Percentiles rank a stretch among this genome's conserved stretches.
phyloP scores from a whole-genome alignment of 257 asterid species.

The Fraxinus quadrangulata region DNA sequence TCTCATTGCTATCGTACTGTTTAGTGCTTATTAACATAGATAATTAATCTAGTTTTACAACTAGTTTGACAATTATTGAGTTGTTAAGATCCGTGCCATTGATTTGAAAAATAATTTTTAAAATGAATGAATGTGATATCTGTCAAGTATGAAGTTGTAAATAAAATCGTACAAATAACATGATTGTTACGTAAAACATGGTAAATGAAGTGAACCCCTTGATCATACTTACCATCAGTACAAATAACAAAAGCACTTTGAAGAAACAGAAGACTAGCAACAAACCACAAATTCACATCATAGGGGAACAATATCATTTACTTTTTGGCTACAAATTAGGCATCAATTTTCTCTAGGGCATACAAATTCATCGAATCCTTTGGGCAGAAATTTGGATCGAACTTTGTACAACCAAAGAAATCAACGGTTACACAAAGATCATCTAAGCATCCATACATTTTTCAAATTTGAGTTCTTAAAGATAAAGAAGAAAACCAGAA shows the following conservation, averaged over 20 bases:
- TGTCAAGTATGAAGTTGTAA: too few relatives aligned
- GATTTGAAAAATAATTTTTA: too few relatives aligned
- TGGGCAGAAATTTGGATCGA: constrained; percentile 5
- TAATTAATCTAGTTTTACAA: too few relatives aligned
- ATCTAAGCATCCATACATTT: constrained; percentile 3
- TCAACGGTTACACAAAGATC: constrained; percentile 29
- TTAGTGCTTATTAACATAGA: too few relatives aligned
- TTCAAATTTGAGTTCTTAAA: background rate
- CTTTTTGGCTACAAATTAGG: constrained; percentile 22
- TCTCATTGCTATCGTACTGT: too few relatives aligned
- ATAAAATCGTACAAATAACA: too few relatives aligned
- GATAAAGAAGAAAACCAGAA: constrained; percentile 2
- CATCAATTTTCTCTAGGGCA: constrained; percentile 18
- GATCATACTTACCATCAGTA: background rate
- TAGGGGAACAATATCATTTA: constrained; percentile 2
- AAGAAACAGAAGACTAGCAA: background rate
- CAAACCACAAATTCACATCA: background rate
- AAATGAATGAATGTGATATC: too few relatives aligned
- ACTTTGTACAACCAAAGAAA: constrained; percentile 24
- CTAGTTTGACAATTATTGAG: too few relatives aligned
- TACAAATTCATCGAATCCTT: constrained; percentile 18
- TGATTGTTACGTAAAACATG: background rate
- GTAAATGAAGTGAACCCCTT: background rate
- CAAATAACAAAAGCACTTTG: background rate
- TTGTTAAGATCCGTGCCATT: too few relatives aligned